These are phyloP conservation scores for Myochromella boudieri DNA, from an alignment of 768 basidiomycete species.

Conservation along the genomic window DNA sequence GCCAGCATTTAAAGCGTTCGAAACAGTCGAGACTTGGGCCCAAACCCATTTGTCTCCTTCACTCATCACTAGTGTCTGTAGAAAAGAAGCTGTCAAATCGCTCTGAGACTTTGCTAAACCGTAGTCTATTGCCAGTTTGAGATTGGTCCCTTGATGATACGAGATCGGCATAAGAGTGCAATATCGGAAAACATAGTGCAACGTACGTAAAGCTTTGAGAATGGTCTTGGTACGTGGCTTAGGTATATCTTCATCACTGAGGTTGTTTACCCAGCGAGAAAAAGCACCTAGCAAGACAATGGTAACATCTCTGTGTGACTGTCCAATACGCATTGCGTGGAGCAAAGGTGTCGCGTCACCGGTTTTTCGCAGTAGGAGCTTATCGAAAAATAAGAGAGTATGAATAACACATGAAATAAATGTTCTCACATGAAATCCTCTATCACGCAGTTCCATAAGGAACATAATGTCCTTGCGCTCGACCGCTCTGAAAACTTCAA, in stretches of 20 bases:
- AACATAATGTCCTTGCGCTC: conserved; percentile 82
- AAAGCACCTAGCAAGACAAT: conserved; percentile 88
- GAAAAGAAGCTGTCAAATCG: conserved; percentile 86
- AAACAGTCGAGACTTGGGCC: conserved; percentile 64
- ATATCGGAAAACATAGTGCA: not conserved
- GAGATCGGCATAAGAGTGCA: too few relatives aligned
- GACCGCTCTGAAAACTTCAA: conserved; percentile 77
- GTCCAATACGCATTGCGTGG: conserved; percentile 84
- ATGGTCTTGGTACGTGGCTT: conserved; percentile 67
- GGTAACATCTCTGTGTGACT: conserved; percentile 77
- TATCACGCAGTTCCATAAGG: conserved; percentile 82
- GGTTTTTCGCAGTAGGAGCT: conserved; percentile 82
- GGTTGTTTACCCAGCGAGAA: conserved; percentile 87
- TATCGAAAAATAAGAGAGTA: not conserved
- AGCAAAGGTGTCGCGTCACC: conserved; percentile 88
- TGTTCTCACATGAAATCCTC: conserved; percentile 69
- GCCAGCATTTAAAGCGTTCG: conserved; percentile 67
- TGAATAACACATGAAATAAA: not conserved
- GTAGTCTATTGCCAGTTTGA: conserved; percentile 91
- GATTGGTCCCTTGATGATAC: conserved; percentile 66
- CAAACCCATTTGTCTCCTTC: conserved; percentile 93
- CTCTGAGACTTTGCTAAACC: conserved; percentile 80
- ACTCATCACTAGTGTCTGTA: conserved; percentile 95
- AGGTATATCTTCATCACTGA: conserved; percentile 78
- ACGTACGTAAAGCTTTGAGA: conserved; percentile 77